Conservation (phyloP, 768 basidiomycete genomes). For the Xanthoconium stramineum region DNA sequence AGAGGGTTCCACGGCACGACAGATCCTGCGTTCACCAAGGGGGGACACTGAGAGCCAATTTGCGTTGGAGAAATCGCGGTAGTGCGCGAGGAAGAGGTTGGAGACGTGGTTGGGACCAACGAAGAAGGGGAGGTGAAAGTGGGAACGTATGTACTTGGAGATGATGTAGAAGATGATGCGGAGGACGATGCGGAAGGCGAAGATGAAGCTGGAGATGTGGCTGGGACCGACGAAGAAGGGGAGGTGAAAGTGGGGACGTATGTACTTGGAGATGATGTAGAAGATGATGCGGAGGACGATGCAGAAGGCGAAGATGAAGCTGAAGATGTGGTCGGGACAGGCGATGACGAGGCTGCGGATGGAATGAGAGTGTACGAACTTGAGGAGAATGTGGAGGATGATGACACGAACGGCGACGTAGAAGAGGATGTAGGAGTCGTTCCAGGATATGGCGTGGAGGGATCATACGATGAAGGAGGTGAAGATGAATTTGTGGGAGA, state of each 20-base stretch:
- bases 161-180: neutral
- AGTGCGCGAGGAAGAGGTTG: neutral
- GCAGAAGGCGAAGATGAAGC: neutral
- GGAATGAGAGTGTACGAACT: neutral
- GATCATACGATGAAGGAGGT: neutral
- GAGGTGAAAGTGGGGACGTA: neutral
- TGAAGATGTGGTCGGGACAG: neutral
- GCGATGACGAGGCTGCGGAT: neutral
- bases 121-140: neutral
- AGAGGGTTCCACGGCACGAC: conserved; percentile 8
- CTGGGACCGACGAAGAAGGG: neutral
- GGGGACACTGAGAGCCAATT: conserved; percentile 24
- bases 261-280: neutral
- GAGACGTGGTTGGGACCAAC: neutral
- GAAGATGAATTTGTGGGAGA: neutral
- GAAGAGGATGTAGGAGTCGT: neutral
- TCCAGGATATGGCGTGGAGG: neutral
- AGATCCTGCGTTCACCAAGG: conserved; percentile 7
- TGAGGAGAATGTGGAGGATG: neutral
- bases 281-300: neutral
- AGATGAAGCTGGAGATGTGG: neutral
- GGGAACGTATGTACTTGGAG: neutral
- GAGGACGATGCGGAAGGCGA: neutral
- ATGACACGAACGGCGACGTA: neutral
- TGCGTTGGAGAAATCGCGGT: conserved; percentile 17